Percentiles rank a stretch among this genome's conserved stretches.
Evolutionary conservation across 306 rosid genomes (phyloP).

Genomic region (Vigna trinervia): DNA sequence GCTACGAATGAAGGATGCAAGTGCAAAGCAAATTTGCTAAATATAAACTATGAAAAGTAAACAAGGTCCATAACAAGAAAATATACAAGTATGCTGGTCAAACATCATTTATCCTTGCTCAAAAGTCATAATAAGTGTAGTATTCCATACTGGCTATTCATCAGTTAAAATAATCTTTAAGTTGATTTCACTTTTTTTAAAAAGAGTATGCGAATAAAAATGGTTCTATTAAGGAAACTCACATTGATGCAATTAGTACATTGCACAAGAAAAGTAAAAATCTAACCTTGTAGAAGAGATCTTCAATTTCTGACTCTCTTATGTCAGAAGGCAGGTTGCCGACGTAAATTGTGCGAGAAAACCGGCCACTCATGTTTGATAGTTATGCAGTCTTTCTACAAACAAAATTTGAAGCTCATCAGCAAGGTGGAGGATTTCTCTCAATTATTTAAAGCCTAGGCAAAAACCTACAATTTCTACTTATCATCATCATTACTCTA

Average conservation of each 20-base stretch:
- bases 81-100: too few species aligned
- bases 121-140: background rate
- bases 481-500: slow-evolving; percentile 56
- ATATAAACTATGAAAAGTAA: too few species aligned
- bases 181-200: background rate
- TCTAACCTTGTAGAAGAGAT: slow-evolving; percentile 88
- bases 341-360: slow-evolving; percentile 98
- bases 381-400: slow-evolving; percentile 57
- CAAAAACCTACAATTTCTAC: slow-evolving; percentile 49
- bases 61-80: background rate
- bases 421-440: slow-evolving; percentile 32
- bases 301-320: slow-evolving; percentile 90
- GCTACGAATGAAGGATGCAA: background rate
- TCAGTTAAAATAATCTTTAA: background rate
- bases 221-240: slow-evolving; percentile 17
- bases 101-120: background rate
- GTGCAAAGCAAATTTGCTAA: background rate
- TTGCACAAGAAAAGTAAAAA: background rate
- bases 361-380: slow-evolving; percentile 91
- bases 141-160: background rate
- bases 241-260: slow-evolving; percentile 9
- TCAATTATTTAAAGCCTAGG: slow-evolving; percentile 35
- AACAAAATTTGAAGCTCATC: slow-evolving; percentile 43
- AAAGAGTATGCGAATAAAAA: background rate
- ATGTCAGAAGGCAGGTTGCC: slow-evolving; percentile 97